These are phyloP conservation scores for Cotoneaster glaucophyllus DNA, from an alignment of 306 rosid species.

Conservation along the genomic window DNA sequence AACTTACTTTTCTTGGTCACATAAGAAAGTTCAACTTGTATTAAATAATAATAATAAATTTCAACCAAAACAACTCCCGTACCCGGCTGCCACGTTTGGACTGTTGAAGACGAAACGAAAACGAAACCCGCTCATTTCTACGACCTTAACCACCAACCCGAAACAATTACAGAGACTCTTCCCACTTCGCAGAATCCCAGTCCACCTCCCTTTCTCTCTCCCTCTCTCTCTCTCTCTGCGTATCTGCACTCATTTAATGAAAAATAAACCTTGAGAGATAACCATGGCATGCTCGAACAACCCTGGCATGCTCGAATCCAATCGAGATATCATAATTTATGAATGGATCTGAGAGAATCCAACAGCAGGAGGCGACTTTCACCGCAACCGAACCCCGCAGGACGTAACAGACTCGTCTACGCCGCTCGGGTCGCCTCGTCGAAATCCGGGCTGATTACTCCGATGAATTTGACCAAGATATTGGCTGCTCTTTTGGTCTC, in stretches of 20 bases:
- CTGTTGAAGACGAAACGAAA: constrained; percentile 2
- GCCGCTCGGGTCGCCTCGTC: background rate
- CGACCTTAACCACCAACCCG: background rate
- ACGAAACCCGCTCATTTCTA: background rate
- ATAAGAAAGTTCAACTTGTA: background rate
- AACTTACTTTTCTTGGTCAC: too few species aligned
- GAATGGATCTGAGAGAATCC: constrained; percentile 16
- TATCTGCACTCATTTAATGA: background rate
- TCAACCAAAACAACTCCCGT: background rate
- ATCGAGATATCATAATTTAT: background rate
- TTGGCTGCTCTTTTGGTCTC: constrained; percentile 20
- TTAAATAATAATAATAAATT: too few species aligned
- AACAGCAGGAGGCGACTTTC: constrained; percentile 1
- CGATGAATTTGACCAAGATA: constrained; percentile 25
- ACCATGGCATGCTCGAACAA: too few species aligned
- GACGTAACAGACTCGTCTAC: background rate
- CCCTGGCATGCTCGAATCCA: background rate
- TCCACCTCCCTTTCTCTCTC: background rate
- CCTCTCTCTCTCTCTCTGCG: background rate
- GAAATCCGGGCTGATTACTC: background rate
- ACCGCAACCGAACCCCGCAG: background rate
- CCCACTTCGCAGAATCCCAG: background rate
- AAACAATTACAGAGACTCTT: background rate
- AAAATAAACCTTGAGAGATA: background rate
- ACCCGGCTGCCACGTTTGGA: background rate